Percentiles rank a stretch among this genome's conserved stretches.
Evolutionary conservation across 495 filamentous ascomycete genomes (phyloP).

Genomic region (Aspergillus ostianus): DNA sequence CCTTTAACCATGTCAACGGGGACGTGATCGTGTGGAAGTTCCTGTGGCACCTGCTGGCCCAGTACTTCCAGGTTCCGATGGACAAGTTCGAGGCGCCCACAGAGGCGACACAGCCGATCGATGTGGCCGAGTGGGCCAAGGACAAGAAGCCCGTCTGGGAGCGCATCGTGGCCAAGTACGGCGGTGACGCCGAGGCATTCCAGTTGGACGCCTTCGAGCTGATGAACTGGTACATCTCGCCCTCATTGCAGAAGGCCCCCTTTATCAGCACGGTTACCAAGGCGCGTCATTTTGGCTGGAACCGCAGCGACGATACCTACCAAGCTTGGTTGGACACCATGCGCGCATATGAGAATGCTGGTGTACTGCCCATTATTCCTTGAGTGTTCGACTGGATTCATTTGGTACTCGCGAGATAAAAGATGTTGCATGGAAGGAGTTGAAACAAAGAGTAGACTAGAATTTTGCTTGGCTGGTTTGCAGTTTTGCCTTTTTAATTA

Average conservation of each 20-base stretch:
- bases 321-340: constrained; percentile 8
- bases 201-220: background rate
- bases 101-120: background rate
- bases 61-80: constrained; percentile 2
- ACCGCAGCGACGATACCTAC: constrained; percentile 3
- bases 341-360: constrained; percentile 8
- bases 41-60: constrained; percentile 5
- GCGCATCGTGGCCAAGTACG: constrained; percentile 10
- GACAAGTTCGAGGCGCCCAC: background rate
- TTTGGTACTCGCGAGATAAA: no score
- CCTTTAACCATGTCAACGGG: constrained; percentile 21
- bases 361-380: background rate
- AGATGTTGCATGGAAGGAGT: no score
- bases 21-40: constrained; percentile 15
- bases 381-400: no score
- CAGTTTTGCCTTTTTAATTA: no score
- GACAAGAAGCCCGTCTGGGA: constrained; percentile 22
- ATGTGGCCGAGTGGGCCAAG: constrained; percentile 16
- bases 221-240: constrained; percentile 5
- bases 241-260: background rate
- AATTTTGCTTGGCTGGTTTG: no score
- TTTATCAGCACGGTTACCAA: constrained; percentile 5
- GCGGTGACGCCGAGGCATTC: constrained; percentile 4
- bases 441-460: no score
- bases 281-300: constrained; percentile 13